Percentiles rank a stretch among this genome's conserved stretches.
These are phyloP conservation scores for Russula sp. DNA, from an alignment of 768 basidiomycete genomes.

Conservation along the genomic window DNA sequence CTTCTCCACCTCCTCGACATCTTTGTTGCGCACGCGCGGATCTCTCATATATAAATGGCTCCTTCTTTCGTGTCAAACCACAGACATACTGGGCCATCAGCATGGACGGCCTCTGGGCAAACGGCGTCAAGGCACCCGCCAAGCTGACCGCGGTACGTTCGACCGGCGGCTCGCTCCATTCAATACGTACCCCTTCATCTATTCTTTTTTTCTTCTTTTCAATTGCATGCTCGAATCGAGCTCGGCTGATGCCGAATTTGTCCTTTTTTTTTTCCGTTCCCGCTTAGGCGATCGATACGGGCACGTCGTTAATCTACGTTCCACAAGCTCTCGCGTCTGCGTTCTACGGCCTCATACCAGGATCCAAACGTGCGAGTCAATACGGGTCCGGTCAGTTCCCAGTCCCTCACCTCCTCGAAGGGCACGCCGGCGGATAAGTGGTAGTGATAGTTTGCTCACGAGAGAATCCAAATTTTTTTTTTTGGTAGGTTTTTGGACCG, in stretches of 20 bases:
- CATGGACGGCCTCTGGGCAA: constrained; percentile 40
- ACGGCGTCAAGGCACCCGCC: constrained; percentile 19
- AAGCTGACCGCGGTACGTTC: constrained; percentile 33
- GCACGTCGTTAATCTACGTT: constrained; percentile 58
- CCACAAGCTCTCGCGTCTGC: constrained; percentile 35
- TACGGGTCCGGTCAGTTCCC: constrained; percentile 36
- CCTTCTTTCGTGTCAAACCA: not conserved
- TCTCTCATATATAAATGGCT: not conserved
- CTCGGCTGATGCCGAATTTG: not conserved
- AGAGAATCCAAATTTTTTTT: not conserved
- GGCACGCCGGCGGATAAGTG: not conserved
- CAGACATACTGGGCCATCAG: constrained; percentile 57
- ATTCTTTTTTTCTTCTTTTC: not conserved
- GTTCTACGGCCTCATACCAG: constrained; percentile 50
- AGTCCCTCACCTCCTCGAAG: too few relatives aligned
- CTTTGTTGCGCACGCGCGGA: not conserved
- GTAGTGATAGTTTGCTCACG: not conserved
- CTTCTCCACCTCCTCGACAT: too few relatives aligned
- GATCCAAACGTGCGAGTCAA: constrained; percentile 34
- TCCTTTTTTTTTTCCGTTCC: not conserved
- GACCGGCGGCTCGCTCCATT: too few relatives aligned
- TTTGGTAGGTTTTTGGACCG: constrained; percentile 45
- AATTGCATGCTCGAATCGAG: not conserved
- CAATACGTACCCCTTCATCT: not conserved
- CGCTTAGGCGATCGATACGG: constrained; percentile 56